Evolutionary conservation across 306 rosid species (phyloP).

Genomic region (Malus fusca): DNA sequence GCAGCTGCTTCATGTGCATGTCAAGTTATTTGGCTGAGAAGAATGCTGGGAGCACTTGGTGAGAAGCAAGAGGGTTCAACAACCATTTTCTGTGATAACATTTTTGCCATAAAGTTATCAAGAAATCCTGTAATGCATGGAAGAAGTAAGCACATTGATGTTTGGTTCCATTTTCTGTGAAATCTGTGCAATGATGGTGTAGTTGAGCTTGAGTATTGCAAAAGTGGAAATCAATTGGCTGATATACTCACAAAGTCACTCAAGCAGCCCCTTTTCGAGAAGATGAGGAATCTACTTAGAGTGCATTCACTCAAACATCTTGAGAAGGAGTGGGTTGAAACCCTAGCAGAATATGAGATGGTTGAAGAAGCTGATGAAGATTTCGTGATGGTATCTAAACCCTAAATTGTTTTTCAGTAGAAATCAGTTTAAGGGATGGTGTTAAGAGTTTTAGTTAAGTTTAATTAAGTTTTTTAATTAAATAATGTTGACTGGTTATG

Average conservation of each 20-base stretch:
- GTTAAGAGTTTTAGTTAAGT: background rate
- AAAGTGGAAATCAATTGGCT: background rate
- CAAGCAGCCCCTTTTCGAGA: background rate
- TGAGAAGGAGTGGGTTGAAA: accelerated
- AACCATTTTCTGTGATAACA: background rate
- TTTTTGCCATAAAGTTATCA: background rate
- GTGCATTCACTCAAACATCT: background rate
- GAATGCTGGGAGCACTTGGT: background rate
- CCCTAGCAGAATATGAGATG: accelerated
- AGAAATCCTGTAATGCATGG: background rate
- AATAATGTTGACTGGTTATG: background rate
- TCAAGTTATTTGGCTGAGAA: background rate
- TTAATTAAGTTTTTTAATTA: background rate
- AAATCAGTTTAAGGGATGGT: background rate
- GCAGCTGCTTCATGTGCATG: background rate
- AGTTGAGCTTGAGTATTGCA: background rate
- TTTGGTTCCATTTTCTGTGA: background rate
- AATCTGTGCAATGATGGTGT: background rate
- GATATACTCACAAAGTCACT: background rate
- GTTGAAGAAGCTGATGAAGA: background rate
- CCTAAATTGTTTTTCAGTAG: background rate
- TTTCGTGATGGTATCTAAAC: background rate
- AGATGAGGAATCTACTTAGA: background rate
- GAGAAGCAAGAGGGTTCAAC: accelerated
- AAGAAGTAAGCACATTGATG: background rate